Conservation (phyloP, 768 basidiomycete species). For the Phaeolepiota aurea region DNA sequence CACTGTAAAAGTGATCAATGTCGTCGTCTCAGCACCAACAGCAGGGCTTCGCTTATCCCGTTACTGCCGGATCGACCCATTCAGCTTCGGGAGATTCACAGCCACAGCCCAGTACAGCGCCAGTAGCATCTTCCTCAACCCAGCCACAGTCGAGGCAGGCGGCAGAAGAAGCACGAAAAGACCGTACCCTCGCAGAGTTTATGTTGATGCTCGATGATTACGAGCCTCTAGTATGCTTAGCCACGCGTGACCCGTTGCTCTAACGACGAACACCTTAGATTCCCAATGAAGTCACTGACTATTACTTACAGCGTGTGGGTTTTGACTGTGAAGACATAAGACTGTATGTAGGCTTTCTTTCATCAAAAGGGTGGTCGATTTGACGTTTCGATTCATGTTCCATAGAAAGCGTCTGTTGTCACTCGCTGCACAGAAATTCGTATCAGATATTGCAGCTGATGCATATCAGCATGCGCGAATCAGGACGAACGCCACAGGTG, state of each 20-base stretch:
- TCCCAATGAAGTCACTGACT: constrained; percentile 95
- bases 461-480: constrained; percentile 98
- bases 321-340: constrained; percentile 94
- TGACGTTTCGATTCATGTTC: neutral
- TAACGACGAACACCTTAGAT: constrained; percentile 43
- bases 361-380: neutral
- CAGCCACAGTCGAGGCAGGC: constrained; percentile 52
- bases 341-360: constrained; percentile 38
- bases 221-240: constrained; percentile 70
- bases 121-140: constrained; percentile 20
- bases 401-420: constrained; percentile 88
- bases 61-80: constrained; percentile 17
- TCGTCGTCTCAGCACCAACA: constrained; percentile 21
- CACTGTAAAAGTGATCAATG: constrained; percentile 12
- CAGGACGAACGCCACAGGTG: constrained; percentile 77
- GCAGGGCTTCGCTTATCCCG: constrained; percentile 18
- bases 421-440: constrained; percentile 94
- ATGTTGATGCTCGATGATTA: constrained; percentile 95
- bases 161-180: constrained; percentile 78
- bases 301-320: constrained; percentile 91
- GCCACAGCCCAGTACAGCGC: constrained; percentile 9
- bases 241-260: neutral
- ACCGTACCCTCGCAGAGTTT: constrained; percentile 87
- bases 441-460: constrained; percentile 93
- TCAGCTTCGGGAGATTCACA: constrained; percentile 18